Evolutionary conservation across 306 rosid genomes (phyloP).

Genomic region (Vachellia collinsii): DNA sequence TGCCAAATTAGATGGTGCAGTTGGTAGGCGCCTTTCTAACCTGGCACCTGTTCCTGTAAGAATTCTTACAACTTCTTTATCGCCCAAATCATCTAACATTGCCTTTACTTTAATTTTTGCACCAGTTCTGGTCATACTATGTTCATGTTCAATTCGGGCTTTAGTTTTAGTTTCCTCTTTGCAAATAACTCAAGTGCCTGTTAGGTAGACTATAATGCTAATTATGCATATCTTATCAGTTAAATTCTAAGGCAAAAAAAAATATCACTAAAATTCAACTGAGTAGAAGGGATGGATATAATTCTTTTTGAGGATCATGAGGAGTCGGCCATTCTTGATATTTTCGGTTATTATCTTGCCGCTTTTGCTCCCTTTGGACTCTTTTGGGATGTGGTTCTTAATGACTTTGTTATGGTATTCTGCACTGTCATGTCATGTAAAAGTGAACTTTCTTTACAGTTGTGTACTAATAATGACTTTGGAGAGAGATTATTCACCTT

Average conservation of each 20-base stretch:
- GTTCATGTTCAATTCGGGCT: background rate
- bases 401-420: background rate
- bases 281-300: slow-evolving; percentile 7
- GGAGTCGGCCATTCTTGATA: background rate
- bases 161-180: background rate
- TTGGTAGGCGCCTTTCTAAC: slow-evolving; percentile 72
- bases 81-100: background rate
- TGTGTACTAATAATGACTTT: background rate
- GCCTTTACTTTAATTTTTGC: slow-evolving; percentile 22
- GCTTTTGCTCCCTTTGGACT: slow-evolving; percentile 10
- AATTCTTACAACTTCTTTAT: slow-evolving; percentile 20
- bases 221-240: slow-evolving; percentile 8
- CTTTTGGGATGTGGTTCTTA: slow-evolving; percentile 4
- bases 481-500: background rate
- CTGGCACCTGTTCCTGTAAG: slow-evolving; percentile 78
- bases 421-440: background rate
- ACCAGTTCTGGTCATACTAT: background rate
- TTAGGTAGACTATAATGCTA: background rate
- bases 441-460: background rate
- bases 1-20: slow-evolving; percentile 76
- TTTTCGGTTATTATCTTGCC: slow-evolving; percentile 10
- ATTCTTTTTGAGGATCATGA: background rate
- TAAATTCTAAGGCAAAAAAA: background rate
- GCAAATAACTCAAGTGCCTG: background rate
- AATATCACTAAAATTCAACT: background rate